These are phyloP conservation scores for Nannochloropsis salina DNA, from an alignment of 108 stramenopile genomes.

Conservation along the genomic window DNA sequence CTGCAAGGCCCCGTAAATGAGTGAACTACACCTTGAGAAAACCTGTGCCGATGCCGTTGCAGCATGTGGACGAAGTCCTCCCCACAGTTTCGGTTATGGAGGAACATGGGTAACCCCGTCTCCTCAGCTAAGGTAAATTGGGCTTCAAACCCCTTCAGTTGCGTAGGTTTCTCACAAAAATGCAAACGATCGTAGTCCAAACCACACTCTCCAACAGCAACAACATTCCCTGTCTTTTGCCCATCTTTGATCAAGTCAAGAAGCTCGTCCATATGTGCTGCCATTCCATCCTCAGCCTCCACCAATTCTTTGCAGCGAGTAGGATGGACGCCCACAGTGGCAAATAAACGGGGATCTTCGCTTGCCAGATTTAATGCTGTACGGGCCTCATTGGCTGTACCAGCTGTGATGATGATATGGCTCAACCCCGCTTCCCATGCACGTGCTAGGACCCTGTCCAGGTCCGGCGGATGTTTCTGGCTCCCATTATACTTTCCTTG, in stretches of 20 bases:
- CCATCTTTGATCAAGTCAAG: background rate
- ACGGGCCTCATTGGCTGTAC: constrained; percentile 63
- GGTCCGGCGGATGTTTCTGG: constrained; percentile 75
- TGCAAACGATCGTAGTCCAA: constrained; percentile 89
- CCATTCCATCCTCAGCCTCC: constrained; percentile 37
- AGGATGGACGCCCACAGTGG: constrained; percentile 90
- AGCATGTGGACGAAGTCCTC: constrained; percentile 68
- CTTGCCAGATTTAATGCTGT: constrained; percentile 45
- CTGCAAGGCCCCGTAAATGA: constrained; percentile 68
- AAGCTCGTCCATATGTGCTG: background rate
- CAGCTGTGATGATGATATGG: constrained; percentile 67
- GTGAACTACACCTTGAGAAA: background rate
- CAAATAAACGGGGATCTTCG: constrained; percentile 52
- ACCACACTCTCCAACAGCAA: constrained; percentile 88
- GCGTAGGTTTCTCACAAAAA: constrained; percentile 70
- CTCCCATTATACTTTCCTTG: constrained; percentile 64
- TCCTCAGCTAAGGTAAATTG: constrained; percentile 66
- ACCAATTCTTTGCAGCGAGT: constrained; percentile 77
- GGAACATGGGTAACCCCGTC: constrained; percentile 71
- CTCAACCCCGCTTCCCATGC: constrained; percentile 60
- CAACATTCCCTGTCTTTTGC: constrained; percentile 57
- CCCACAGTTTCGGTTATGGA: constrained; percentile 84
- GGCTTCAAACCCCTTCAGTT: constrained; percentile 65
- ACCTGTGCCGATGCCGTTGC: constrained; percentile 53
- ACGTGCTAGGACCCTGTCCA: constrained; percentile 71